These are phyloP conservation scores for Tilletia walkeri DNA, from an alignment of 1,284 basidiomycete genomes.

Conservation along the genomic window DNA sequence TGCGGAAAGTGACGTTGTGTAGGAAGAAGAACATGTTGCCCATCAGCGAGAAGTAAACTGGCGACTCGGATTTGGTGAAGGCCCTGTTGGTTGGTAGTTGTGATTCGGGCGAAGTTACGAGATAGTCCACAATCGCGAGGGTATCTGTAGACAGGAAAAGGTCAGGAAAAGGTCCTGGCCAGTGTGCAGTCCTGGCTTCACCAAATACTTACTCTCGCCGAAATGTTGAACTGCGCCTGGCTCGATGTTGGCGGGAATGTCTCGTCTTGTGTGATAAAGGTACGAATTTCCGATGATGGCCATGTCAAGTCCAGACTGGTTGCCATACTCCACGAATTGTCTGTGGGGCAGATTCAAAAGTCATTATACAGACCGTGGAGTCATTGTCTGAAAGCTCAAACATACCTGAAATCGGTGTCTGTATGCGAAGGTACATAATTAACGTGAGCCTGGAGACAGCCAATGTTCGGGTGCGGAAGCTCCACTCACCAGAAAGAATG, in stretches of 20 bases:
- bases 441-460: too few relatives aligned
- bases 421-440: neutral
- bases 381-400: conserved; percentile 34
- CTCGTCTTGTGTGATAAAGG: conserved; percentile 85
- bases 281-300: conserved; percentile 91
- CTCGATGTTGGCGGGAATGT: conserved; percentile 77
- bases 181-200: neutral
- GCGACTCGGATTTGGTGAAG: conserved; percentile 60
- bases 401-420: neutral
- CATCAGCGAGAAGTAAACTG: conserved; percentile 65
- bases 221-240: conserved; percentile 80
- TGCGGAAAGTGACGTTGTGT: conserved; percentile 58
- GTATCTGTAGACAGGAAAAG: conserved; percentile 52
- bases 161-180: neutral
- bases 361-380: conserved; percentile 23
- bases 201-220: conserved; percentile 68
- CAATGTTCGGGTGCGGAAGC: too few relatives aligned
- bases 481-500: conserved; percentile 62
- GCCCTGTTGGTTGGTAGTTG: conserved; percentile 35
- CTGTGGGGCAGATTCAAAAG: conserved; percentile 44
- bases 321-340: conserved; percentile 86
- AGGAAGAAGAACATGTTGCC: conserved; percentile 59
- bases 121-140: conserved; percentile 74
- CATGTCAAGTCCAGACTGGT: conserved; percentile 66
- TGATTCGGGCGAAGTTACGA: conserved; percentile 61